These are phyloP conservation scores for Miamiensis avidus DNA, from an alignment of 169 alveolate species.

Conservation along the genomic window DNA sequence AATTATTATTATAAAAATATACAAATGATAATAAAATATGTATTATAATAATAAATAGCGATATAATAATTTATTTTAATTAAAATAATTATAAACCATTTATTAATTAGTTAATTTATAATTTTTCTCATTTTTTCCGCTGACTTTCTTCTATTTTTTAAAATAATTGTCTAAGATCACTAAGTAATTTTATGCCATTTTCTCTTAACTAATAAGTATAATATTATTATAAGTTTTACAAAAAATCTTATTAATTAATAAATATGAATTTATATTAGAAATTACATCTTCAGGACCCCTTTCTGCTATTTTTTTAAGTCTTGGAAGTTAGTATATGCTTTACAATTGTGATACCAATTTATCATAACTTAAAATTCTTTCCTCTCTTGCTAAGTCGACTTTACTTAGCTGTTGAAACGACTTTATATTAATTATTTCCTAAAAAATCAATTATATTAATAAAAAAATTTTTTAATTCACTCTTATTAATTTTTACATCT, in stretches of 20 bases:
- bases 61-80: too few species aligned
- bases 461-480: neutral
- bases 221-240: too few species aligned
- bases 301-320: conserved; percentile 34
- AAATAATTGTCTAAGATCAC: neutral
- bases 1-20: too few species aligned
- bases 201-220: neutral
- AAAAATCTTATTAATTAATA: neutral
- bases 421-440: conserved; percentile 43
- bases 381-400: conserved; percentile 46
- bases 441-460: neutral
- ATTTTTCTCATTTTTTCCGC: too few species aligned
- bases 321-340: conserved; percentile 26
- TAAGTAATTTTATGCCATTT: neutral
- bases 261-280: too few species aligned
- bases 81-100: too few species aligned
- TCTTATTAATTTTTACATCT: conserved; percentile 3
- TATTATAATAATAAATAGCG: too few species aligned
- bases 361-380: conserved; percentile 36
- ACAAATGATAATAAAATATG: too few species aligned
- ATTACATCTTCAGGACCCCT: conserved; percentile 10
- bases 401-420: conserved; percentile 20
- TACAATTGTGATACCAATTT: conserved; percentile 18
- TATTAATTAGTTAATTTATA: too few species aligned
- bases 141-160: neutral